Evolutionary conservation across 1,284 basidiomycete species (phyloP).

Genomic region (Ustilago loliicola): DNA sequence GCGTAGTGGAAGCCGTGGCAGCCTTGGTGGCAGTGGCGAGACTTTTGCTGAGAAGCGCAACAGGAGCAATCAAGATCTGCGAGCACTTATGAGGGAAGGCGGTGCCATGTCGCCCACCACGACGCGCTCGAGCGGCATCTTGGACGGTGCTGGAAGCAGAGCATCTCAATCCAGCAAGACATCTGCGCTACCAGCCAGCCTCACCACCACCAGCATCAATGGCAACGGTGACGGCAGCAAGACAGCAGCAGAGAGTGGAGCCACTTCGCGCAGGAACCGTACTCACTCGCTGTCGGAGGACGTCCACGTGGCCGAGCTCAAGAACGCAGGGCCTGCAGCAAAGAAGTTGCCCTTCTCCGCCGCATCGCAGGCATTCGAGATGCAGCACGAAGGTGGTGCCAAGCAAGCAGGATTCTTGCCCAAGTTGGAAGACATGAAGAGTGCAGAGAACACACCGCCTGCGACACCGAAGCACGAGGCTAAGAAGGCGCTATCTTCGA

Average conservation of each 20-base stretch:
- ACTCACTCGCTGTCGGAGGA: slow-evolving; percentile 56
- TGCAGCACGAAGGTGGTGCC: slow-evolving; percentile 40
- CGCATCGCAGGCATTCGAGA: slow-evolving; percentile 52
- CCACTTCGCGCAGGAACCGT: slow-evolving; percentile 41
- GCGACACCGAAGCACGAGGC: slow-evolving; percentile 39
- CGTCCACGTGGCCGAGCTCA: slow-evolving; percentile 49
- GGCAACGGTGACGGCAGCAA: slow-evolving; percentile 19
- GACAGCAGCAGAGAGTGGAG: background rate
- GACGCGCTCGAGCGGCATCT: slow-evolving; percentile 21
- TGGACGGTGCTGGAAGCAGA: slow-evolving; percentile 27
- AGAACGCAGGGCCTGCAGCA: slow-evolving; percentile 45
- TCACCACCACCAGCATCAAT: slow-evolving; percentile 29
- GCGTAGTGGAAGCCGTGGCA: slow-evolving; percentile 53
- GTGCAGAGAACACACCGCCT: slow-evolving; percentile 55
- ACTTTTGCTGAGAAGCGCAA: slow-evolving; percentile 66
- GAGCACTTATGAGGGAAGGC: slow-evolving; percentile 56
- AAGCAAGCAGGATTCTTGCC: slow-evolving; percentile 37
- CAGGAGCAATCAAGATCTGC: slow-evolving; percentile 57
- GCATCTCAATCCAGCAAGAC: slow-evolving; percentile 26
- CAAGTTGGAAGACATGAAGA: slow-evolving; percentile 52
- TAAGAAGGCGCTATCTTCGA: slow-evolving; percentile 15
- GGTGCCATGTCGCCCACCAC: slow-evolving; percentile 56
- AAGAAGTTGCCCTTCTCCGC: slow-evolving; percentile 51
- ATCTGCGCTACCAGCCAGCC: slow-evolving; percentile 36
- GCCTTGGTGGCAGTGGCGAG: slow-evolving; percentile 38